Evolutionary conservation across 2,329 filamentous ascomycete genomes (phyloP).

Genomic region (Fusarium proliferatum): DNA sequence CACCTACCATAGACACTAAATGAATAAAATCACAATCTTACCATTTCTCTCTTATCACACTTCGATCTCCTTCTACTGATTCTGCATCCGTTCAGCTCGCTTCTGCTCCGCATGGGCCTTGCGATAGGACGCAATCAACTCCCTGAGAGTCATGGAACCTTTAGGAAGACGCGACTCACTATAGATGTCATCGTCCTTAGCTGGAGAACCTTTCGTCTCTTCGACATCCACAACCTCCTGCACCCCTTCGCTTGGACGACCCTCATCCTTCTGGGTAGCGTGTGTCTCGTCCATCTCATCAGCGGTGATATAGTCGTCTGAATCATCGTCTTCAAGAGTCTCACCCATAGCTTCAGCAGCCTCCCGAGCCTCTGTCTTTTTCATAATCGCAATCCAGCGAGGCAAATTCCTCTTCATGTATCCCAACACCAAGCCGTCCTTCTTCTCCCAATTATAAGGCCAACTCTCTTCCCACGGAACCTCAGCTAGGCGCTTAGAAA

Average conservation of each 20-base stretch:
- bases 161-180: neutral
- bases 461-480: neutral
- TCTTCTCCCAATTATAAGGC: neutral
- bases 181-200: neutral
- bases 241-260: neutral
- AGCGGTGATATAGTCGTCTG: too few species aligned
- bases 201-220: neutral
- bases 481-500: neutral
- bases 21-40: fast-evolving
- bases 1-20: neutral
- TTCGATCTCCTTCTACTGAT: fast-evolving
- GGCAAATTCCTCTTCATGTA: neutral
- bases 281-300: neutral
- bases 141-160: neutral
- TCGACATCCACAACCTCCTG: neutral
- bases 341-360: neutral
- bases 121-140: neutral
- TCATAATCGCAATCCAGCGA: neutral
- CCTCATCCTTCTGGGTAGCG: fast-evolving
- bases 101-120: neutral
- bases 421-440: neutral
- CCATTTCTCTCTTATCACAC: fast-evolving
- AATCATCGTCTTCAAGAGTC: neutral
- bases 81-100: neutral
- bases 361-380: neutral